Percentiles rank a stretch among this genome's conserved stretches.
These are phyloP conservation scores for Aspergillus uvarum DNA, from an alignment of 2,329 filamentous ascomycete genomes.

Conservation along the genomic window DNA sequence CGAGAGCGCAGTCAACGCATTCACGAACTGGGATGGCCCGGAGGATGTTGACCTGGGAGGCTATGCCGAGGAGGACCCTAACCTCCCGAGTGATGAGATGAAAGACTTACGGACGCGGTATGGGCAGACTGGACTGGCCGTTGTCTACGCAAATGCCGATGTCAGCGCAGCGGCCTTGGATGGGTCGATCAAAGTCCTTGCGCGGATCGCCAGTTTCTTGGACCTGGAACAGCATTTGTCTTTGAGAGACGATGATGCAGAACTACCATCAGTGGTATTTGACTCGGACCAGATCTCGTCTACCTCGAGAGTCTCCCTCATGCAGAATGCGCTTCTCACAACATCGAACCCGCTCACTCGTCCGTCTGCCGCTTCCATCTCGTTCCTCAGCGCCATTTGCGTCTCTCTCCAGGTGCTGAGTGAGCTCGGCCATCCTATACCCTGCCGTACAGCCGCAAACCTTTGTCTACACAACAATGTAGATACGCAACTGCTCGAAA, in stretches of 20 bases:
- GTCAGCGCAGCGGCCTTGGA: constrained; percentile 48
- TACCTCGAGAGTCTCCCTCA: constrained; percentile 41
- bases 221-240: constrained; percentile 49
- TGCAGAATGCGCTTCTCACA: constrained; percentile 43
- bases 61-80: constrained; percentile 45
- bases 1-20: constrained; percentile 49
- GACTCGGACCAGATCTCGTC: constrained; percentile 34
- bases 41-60: constrained; percentile 59
- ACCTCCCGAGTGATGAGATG: constrained; percentile 45
- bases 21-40: constrained; percentile 61
- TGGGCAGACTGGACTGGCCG: constrained; percentile 59
- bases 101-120: constrained; percentile 50
- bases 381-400: constrained; percentile 43
- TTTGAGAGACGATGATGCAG: constrained; percentile 20
- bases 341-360: constrained; percentile 43
- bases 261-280: constrained; percentile 32
- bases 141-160: constrained; percentile 55
- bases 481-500: constrained; percentile 53
- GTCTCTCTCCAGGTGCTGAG: constrained; percentile 42
- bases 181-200: constrained; percentile 50
- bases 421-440: constrained; percentile 39
- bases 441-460: constrained; percentile 43
- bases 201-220: constrained; percentile 52
- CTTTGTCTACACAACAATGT: constrained; percentile 55
- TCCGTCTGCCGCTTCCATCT: constrained; percentile 39